Conservation (phyloP, 1,284 basidiomycete genomes). For the Austropuccinia psidii region DNA sequence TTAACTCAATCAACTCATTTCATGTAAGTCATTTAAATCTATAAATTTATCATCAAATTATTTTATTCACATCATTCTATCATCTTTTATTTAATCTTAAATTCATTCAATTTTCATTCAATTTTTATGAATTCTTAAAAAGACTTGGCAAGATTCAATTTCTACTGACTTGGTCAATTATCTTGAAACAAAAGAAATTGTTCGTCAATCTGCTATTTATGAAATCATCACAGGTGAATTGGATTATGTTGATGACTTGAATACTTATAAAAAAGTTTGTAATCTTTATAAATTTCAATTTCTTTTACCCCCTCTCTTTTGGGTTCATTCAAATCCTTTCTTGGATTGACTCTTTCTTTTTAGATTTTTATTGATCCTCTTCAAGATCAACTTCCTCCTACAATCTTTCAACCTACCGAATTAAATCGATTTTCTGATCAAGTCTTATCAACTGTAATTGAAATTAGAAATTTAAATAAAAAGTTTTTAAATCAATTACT, state of each 20-base stretch:
- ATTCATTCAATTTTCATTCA: no score
- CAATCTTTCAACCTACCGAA: slow-evolving; percentile 61
- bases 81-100: no score
- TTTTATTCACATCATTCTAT: no score
- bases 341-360: background rate
- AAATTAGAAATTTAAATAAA: slow-evolving; percentile 72
- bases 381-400: slow-evolving; percentile 60
- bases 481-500: slow-evolving; percentile 74
- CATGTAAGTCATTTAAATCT: no score
- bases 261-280: slow-evolving; percentile 59
- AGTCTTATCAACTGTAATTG: slow-evolving; percentile 78
- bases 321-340: background rate
- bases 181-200: slow-evolving; percentile 67
- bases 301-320: background rate
- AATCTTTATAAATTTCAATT: background rate
- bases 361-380: slow-evolving; percentile 73
- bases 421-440: slow-evolving; percentile 74
- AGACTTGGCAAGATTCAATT: slow-evolving; percentile 20
- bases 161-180: slow-evolving; percentile 59
- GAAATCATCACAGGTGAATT: slow-evolving; percentile 85
- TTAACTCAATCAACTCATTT: no score
- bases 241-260: slow-evolving; percentile 80
- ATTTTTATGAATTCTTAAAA: no score
- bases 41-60: no score
- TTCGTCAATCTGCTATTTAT: slow-evolving; percentile 80